Conservation (phyloP, 768 basidiomycete species). For the Amanita muscaria region DNA sequence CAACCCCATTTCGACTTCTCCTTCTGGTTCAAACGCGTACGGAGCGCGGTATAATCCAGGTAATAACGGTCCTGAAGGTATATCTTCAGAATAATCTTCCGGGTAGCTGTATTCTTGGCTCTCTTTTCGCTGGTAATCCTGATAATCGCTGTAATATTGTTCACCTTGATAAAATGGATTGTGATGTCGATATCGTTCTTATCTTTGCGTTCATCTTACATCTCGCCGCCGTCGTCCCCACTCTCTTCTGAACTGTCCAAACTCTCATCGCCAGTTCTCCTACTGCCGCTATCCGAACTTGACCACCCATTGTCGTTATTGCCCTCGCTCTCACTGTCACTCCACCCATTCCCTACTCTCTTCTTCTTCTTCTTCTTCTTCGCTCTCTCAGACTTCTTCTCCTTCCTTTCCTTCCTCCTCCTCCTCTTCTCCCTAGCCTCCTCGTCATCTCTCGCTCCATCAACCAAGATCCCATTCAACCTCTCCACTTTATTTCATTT, state of each 20-base stretch:
- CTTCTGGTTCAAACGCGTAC: constrained; percentile 74
- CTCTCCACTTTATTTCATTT: constrained; percentile 28
- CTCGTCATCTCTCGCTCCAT: not conserved
- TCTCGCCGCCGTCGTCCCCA: constrained; percentile 16
- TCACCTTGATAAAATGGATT: constrained; percentile 5
- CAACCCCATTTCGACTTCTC: constrained; percentile 75
- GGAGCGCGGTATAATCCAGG: constrained; percentile 73
- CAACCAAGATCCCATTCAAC: constrained; percentile 23
- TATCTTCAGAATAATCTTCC: not conserved
- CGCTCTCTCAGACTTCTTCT: too few relatives aligned
- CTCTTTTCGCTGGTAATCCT: constrained; percentile 5
- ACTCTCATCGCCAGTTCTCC: constrained; percentile 13
- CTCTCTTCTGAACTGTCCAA: constrained; percentile 18
- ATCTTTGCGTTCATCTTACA: constrained; percentile 21
- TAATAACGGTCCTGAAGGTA: constrained; percentile 32
- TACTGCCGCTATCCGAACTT: constrained; percentile 5
- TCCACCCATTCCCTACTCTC: constrained; percentile 10
- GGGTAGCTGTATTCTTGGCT: not conserved
- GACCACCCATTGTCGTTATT: constrained; percentile 8
- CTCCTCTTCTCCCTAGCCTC: not conserved
- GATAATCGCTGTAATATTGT: constrained; percentile 14
- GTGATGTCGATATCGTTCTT: constrained; percentile 10
- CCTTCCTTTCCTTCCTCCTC: constrained; percentile 9
- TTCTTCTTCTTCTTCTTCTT: too few relatives aligned
- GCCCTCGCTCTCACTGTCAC: constrained; percentile 2